Conservation (phyloP, 1,284 basidiomycete species). For the Puccinia polysora region DNA sequence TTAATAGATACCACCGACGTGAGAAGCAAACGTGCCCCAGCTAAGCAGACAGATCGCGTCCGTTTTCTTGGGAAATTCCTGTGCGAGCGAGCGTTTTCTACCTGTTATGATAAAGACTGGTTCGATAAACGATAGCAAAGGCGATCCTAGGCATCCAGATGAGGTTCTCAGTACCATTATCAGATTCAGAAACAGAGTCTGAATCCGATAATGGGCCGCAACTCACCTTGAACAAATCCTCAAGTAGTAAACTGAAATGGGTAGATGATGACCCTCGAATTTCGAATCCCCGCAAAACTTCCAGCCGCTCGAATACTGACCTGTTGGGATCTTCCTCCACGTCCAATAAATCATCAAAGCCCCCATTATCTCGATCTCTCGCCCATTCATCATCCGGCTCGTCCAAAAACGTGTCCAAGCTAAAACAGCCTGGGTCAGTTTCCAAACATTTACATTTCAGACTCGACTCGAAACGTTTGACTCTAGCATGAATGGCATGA, state of each 20-base stretch:
- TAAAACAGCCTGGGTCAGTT: conserved; percentile 1
- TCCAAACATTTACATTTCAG: not conserved
- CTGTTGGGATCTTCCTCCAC: not conserved
- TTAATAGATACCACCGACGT: too few species aligned
- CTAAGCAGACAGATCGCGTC: too few species aligned
- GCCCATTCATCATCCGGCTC: not conserved
- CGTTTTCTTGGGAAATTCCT: too few species aligned
- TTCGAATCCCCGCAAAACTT: not conserved
- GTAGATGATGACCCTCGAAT: not conserved
- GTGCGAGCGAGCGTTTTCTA: too few species aligned
- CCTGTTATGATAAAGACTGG: too few species aligned
- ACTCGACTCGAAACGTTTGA: too few species aligned
- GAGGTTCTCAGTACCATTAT: conserved; percentile 15
- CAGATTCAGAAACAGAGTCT: conserved; percentile 8
- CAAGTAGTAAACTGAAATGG: not conserved
- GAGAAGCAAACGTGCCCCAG: too few species aligned
- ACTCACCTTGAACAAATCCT: not conserved
- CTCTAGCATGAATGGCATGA: not conserved
- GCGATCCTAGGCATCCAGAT: too few species aligned
- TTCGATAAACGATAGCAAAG: too few species aligned
- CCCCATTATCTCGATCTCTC: conserved; percentile 10
- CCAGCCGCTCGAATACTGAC: not conserved
- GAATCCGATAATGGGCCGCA: not conserved
- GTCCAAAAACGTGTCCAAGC: not conserved
- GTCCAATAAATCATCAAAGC: conserved; percentile 2